Conservation (phyloP, 2,329 filamentous ascomycete species). For the Arachnopeziza araneosa region DNA sequence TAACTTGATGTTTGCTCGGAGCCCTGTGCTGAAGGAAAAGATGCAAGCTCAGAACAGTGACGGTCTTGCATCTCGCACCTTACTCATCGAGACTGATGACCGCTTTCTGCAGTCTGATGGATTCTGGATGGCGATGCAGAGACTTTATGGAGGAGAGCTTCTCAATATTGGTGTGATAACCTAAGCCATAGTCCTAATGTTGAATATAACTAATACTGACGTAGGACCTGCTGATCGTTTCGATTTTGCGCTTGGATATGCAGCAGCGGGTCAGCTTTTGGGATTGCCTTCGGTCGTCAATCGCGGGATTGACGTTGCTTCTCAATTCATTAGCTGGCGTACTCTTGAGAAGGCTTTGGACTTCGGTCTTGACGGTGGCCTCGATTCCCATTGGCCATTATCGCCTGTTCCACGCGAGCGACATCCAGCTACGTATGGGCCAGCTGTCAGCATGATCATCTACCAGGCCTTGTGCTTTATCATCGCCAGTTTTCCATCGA, state of each 20-base stretch:
- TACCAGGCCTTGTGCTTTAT: conserved; percentile 53
- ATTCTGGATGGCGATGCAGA: conserved; percentile 52
- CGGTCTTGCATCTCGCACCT: conserved; percentile 30
- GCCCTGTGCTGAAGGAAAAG: conserved; percentile 36
- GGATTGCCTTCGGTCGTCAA: conserved; percentile 48
- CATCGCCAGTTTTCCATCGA: conserved; percentile 51
- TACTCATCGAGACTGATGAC: conserved; percentile 45
- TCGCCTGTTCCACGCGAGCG: conserved; percentile 24
- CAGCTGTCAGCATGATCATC: conserved; percentile 49
- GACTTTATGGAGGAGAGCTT: conserved; percentile 50
- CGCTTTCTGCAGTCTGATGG: conserved; percentile 49
- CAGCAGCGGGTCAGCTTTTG: conserved; percentile 56
- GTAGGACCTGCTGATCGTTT: conserved; percentile 36
- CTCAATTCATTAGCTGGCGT: conserved; percentile 54
- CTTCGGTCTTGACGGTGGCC: conserved; percentile 48
- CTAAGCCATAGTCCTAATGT: not conserved
- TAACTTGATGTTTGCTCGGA: conserved; percentile 50
- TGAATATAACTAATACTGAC: not conserved
- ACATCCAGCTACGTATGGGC: conserved; percentile 45
- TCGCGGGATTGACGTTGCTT: conserved; percentile 55
- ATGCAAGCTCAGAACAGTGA: conserved; percentile 25
- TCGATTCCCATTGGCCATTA: conserved; percentile 33
- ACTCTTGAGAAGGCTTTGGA: conserved; percentile 55
- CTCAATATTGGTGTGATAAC: conserved; percentile 30
- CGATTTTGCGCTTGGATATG: conserved; percentile 56